These are phyloP conservation scores for Tardiomyces blankii DNA, from an alignment of 1,139 yeast species.

Conservation along the genomic window DNA sequence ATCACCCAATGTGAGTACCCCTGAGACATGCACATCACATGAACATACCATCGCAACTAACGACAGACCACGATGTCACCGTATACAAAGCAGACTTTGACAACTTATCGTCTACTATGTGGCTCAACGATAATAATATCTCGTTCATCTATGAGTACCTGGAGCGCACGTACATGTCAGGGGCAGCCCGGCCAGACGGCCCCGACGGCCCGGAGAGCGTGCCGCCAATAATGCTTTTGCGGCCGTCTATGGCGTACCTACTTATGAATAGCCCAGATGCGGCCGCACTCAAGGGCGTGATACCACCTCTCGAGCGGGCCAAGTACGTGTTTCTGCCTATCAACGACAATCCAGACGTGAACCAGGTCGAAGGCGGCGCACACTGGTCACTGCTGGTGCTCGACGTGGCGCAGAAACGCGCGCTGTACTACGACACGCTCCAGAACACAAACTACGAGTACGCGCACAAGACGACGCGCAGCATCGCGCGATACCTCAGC, in stretches of 20 bases:
- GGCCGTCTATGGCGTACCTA: slow-evolving; percentile 33
- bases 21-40: too few species aligned
- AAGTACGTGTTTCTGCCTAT: slow-evolving; percentile 40
- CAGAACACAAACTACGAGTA: slow-evolving; percentile 27
- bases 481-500: slow-evolving; percentile 27
- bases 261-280: slow-evolving; percentile 22
- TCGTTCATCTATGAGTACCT: slow-evolving; percentile 52
- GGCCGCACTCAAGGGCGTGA: slow-evolving; percentile 26
- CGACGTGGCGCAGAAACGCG: slow-evolving; percentile 27
- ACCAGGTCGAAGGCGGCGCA: slow-evolving; percentile 35
- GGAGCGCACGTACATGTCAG: slow-evolving; percentile 14
- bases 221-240: slow-evolving; percentile 21
- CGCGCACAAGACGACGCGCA: slow-evolving; percentile 24
- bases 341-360: slow-evolving; percentile 37
- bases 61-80: slow-evolving; percentile 30
- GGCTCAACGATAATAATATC: slow-evolving; percentile 67
- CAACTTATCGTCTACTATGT: slow-evolving; percentile 42
- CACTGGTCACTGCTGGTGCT: slow-evolving; percentile 47
- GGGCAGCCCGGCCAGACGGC: background rate
- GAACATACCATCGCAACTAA: too few species aligned
- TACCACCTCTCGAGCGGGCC: slow-evolving; percentile 33
- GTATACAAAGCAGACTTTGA: slow-evolving; percentile 36
- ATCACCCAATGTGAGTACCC: background rate
- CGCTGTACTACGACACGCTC: slow-evolving; percentile 38
- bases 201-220: slow-evolving; percentile 3